Base-by-base conservation (phyloP, 371 early-diverging fungal species). In the Mucor lusitanicus region DNA sequence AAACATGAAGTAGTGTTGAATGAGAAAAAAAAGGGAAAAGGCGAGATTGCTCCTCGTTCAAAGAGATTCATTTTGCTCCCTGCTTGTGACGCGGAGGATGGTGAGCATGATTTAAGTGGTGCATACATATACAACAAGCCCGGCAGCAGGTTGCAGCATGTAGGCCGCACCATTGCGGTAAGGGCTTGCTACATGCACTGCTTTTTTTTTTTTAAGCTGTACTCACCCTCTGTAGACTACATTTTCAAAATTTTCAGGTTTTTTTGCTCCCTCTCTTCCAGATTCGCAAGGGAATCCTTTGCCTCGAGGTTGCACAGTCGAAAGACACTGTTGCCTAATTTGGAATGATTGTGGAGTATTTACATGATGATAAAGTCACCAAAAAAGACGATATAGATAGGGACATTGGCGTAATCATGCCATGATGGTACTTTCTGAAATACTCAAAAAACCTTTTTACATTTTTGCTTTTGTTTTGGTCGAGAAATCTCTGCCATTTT, bases 341-440 rank as follows among this genome's bases (percentile, higher is more conserved):
- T 25, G 23, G 25, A 25, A n/a, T 27, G 23, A 11, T 11, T 21
- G 25, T 59, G 25, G 23, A 37, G 35, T 35, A 25, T 37, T 23
- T 13, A 59, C 3, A 59, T 59, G 59, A 59, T 59, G 59, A 59
- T 59, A 59, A 59, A 59, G 59, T 59, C 59, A 59, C 23, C 59
- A 35, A 59, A 21, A 59, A 37, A 39, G 35, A 39, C 35, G 39
- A 39, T 37, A 59, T 59, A 59, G 59, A 59, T 59, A 59, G 59
- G 59, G 59, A 59, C 59, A 59, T 59, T 59, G 59, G 59, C 59
- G 39, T 15, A 59, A 39, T 59, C 21, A 59, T 59, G 59, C 59
- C 59, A 59, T 59, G 25, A 19, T 25, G 59, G 59, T 59, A 59
- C 39, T 39, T 39, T 59, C 59, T 59, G 59, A 62, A 50, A 50